Evolutionary conservation across 2,329 filamentous ascomycete species (phyloP).

Genomic region (Daldinia sp.): DNA sequence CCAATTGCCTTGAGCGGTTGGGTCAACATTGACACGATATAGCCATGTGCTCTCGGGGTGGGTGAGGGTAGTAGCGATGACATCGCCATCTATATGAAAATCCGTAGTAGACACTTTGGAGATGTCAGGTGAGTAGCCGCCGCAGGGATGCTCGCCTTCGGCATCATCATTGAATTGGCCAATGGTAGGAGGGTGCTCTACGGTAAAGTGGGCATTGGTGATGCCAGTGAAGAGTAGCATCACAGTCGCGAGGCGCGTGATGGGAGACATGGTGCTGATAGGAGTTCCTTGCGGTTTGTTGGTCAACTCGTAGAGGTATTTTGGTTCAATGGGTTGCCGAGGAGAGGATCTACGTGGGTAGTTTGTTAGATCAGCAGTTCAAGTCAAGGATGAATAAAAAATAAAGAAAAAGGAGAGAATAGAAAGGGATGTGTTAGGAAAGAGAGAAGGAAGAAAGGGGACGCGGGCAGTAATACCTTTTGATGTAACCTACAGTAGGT

Average conservation of each 20-base stretch:
- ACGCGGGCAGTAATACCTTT: conserved; percentile 19
- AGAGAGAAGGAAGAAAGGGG: neutral
- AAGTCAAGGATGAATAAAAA: neutral
- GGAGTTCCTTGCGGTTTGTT: neutral
- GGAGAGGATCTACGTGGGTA: neutral
- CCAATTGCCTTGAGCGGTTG: conserved; percentile 63
- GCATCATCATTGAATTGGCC: conserved; percentile 62
- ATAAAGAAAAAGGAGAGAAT: neutral
- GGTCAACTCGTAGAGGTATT: conserved; percentile 5
- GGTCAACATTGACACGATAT: conserved; percentile 68
- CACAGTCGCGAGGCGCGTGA: conserved; percentile 52
- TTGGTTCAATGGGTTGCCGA: neutral
- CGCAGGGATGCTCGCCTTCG: conserved; percentile 64
- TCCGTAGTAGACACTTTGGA: conserved; percentile 55
- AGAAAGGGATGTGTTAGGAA: neutral
- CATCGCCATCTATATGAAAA: conserved; percentile 69
- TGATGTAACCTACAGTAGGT: conserved; percentile 21
- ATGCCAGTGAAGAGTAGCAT: conserved; percentile 56
- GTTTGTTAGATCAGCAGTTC: neutral
- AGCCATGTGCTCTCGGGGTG: conserved; percentile 69
- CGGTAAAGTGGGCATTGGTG: conserved; percentile 66
- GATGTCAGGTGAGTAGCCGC: conserved; percentile 64
- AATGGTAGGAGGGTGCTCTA: conserved; percentile 61
- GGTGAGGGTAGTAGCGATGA: conserved; percentile 60
- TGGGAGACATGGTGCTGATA: conserved; percentile 54